Percentiles rank a stretch among this genome's conserved stretches.
Conservation (phyloP, 768 basidiomycete species). For the Serendipita indica region DNA sequence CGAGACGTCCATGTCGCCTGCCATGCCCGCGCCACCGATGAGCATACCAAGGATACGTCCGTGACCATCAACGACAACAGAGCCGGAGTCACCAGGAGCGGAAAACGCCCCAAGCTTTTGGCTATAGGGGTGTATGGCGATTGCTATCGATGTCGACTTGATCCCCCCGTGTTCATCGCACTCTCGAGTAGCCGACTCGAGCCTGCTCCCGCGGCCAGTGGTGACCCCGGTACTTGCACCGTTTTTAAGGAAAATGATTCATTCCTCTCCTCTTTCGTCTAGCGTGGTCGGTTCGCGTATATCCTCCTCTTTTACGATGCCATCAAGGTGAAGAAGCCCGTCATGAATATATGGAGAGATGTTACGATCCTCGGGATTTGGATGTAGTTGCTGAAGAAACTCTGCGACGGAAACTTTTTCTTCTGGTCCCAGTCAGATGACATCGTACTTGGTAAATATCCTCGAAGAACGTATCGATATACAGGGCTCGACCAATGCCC, state of each 20-base stretch:
- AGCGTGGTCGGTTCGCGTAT: slow-evolving; percentile 19
- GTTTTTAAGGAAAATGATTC: slow-evolving; percentile 26
- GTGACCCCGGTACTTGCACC: slow-evolving; percentile 27
- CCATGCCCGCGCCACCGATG: slow-evolving; percentile 21
- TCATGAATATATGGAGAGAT: slow-evolving; percentile 21
- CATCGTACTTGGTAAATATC: slow-evolving; percentile 6
- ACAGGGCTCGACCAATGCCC: slow-evolving; percentile 19
- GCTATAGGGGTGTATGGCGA: slow-evolving; percentile 19
- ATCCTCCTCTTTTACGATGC: slow-evolving; percentile 18
- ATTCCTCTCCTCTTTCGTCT: slow-evolving; percentile 22
- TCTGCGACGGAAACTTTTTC: slow-evolving; percentile 17
- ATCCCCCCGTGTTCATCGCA: slow-evolving; percentile 17
- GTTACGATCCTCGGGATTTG: slow-evolving; percentile 16
- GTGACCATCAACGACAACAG: slow-evolving; percentile 19
- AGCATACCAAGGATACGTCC: slow-evolving; percentile 24
- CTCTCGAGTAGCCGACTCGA: slow-evolving; percentile 23
- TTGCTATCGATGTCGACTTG: slow-evolving; percentile 17
- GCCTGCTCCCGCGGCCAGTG: slow-evolving; percentile 24
- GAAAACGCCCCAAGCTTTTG: slow-evolving; percentile 20
- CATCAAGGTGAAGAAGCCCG: slow-evolving; percentile 23
- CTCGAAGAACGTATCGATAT: slow-evolving; percentile 20
- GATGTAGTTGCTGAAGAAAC: slow-evolving; percentile 19
- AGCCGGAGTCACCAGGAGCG: slow-evolving; percentile 23
- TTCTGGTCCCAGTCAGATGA: slow-evolving; percentile 21
- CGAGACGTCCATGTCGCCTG: slow-evolving; percentile 20